Conservation (phyloP, 306 rosid genomes). For the Trifolium repens region DNA sequence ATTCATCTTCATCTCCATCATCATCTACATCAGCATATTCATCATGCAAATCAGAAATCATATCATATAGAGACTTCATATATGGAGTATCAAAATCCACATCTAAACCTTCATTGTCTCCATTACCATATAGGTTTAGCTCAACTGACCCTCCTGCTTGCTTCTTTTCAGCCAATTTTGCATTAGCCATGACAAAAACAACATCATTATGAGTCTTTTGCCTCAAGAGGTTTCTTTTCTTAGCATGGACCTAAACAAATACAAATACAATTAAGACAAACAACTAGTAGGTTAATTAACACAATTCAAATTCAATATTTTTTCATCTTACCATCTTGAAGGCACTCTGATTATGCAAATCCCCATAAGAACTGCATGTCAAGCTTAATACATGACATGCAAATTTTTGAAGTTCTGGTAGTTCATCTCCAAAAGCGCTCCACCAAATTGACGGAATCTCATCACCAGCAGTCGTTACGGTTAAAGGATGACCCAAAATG, state of each 20-base stretch:
- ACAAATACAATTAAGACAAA: background rate
- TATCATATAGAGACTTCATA: background rate
- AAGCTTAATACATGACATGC: background rate
- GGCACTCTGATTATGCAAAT: background rate
- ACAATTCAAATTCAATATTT: background rate
- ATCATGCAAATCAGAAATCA: background rate
- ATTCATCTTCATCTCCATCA: no score
- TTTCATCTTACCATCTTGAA: background rate
- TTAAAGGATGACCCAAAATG: background rate
- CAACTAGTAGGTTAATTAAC: background rate
- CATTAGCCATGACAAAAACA: background rate
- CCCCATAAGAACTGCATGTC: background rate
- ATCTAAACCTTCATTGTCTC: background rate
- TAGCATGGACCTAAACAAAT: background rate
- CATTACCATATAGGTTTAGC: background rate
- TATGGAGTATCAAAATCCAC: background rate
- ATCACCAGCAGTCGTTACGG: background rate
- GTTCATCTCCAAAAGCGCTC: background rate
- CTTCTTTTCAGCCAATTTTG: background rate
- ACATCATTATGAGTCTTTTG: background rate
- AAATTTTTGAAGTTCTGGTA: background rate
- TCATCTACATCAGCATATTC: background rate
- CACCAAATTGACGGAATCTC: background rate
- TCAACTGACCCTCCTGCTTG: background rate
- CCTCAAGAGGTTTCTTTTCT: background rate